These are phyloP conservation scores for Forsythia viridissima DNA, from an alignment of 257 asterid genomes.

Conservation along the genomic window DNA sequence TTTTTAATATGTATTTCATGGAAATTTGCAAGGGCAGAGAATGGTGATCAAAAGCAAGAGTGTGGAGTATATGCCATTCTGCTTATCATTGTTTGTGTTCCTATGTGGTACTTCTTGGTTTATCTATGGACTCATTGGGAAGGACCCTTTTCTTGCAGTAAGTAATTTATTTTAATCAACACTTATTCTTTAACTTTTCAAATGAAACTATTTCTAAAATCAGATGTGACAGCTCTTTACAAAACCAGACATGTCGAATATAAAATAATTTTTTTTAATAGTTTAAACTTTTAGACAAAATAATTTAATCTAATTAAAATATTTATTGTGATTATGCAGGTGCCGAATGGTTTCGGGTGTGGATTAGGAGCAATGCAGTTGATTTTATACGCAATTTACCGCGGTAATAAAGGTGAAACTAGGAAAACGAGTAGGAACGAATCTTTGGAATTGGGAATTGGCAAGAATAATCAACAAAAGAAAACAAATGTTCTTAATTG, in stretches of 20 bases:
- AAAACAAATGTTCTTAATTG: constrained; percentile 15
- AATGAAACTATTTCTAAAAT: no score
- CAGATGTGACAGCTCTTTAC: not conserved
- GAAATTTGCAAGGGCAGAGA: constrained; percentile 46
- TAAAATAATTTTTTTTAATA: not conserved
- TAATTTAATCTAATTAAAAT: not conserved
- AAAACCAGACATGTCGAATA: no score
- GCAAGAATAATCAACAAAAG: constrained; percentile 23
- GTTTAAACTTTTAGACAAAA: no score
- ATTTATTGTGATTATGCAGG: constrained; percentile 34
- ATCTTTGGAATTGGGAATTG: constrained; percentile 43
- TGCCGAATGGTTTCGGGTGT: constrained; percentile 78
- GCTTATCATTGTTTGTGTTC: constrained; percentile 65
- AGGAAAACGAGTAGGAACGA: constrained; percentile 28
- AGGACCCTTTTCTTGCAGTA: constrained; percentile 65
- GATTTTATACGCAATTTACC: constrained; percentile 56
- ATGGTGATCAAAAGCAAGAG: constrained; percentile 78
- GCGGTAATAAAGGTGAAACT: constrained; percentile 35
- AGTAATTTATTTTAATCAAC: constrained; percentile 21
- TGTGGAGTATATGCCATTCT: constrained; percentile 87
- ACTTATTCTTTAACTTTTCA: no score
- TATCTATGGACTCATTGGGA: constrained; percentile 66
- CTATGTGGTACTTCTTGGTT: constrained; percentile 82
- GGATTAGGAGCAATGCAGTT: constrained; percentile 68
- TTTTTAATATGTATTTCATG: not conserved